phyloP scores from a whole-genome alignment of 306 rosid genomes.

The Rosa lucieae region DNA sequence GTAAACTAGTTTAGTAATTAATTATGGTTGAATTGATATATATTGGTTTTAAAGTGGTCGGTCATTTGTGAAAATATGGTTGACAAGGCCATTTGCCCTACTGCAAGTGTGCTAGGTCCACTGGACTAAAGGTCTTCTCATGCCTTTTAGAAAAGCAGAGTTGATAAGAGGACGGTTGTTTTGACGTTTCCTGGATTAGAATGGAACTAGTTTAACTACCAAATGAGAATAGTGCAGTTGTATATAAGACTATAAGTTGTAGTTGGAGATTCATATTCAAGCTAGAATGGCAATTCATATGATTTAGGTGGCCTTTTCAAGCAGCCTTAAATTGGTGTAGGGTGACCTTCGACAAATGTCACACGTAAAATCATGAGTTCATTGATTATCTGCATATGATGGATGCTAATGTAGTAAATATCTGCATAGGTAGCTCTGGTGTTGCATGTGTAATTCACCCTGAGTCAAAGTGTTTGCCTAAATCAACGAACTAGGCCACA shows the following conservation, averaged over 20 bases:
- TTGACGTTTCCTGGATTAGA: constrained; percentile 6
- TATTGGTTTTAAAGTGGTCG: not conserved
- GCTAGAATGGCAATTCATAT: not conserved
- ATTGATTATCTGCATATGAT: not conserved
- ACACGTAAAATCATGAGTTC: not conserved
- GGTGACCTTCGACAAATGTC: not conserved
- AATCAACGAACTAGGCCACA: too few species aligned
- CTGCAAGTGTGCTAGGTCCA: constrained; percentile 9
- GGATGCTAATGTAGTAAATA: not conserved
- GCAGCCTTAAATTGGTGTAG: not conserved
- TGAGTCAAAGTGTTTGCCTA: too few species aligned
- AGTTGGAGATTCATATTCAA: not conserved
- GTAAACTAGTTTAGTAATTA: not conserved
- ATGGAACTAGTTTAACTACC: not conserved
- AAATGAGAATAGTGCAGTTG: not conserved
- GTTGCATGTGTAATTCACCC: too few species aligned
- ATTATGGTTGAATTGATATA: not conserved
- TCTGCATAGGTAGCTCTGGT: too few species aligned
- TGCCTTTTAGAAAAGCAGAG: constrained; percentile 31
- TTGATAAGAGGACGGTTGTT: constrained; percentile 19
- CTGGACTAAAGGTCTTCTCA: constrained; percentile 5
- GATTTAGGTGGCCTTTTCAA: not conserved
- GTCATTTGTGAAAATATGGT: not conserved
- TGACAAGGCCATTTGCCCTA: constrained; percentile 9
- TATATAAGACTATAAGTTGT: not conserved